These are phyloP conservation scores for Sapria himalayana DNA, from an alignment of 345 rosid genomes.

Conservation along the genomic window DNA sequence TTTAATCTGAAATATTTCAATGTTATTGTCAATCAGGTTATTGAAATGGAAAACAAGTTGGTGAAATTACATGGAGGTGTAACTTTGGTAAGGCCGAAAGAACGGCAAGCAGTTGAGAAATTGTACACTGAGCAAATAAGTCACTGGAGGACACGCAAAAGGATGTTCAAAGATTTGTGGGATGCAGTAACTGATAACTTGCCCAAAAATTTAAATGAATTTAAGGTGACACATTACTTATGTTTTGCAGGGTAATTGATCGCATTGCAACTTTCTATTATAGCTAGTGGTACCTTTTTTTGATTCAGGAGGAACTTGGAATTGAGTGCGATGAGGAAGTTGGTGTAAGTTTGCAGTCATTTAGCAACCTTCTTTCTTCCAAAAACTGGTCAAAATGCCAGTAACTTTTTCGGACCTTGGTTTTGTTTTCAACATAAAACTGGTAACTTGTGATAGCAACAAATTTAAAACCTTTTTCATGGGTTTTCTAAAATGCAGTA, in stretches of 20 bases:
- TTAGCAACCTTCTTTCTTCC: constrained; percentile 29
- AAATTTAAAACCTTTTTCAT: too few relatives aligned
- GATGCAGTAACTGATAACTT: constrained; percentile 75
- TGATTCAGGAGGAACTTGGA: constrained; percentile 85
- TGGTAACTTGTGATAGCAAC: too few relatives aligned
- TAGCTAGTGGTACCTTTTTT: constrained; percentile 8
- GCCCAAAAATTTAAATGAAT: constrained; percentile 58
- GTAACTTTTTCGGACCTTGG: constrained; percentile 13
- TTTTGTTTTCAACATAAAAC: too few relatives aligned
- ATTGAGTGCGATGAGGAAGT: constrained; percentile 81
- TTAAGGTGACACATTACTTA: constrained; percentile 30
- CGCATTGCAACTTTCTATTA: constrained; percentile 2
- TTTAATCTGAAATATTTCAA: background rate
- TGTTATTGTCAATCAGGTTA: constrained; percentile 32
- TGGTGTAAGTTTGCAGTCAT: constrained; percentile 43
- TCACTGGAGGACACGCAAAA: constrained; percentile 80
- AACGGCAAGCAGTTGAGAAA: constrained; percentile 36
- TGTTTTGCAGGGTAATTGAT: background rate
- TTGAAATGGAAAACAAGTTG: constrained; percentile 57
- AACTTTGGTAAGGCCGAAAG: constrained; percentile 69
- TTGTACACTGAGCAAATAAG: constrained; percentile 36
- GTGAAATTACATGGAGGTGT: constrained; percentile 49
- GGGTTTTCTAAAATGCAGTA: too few relatives aligned
- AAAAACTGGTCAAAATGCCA: constrained; percentile 34
- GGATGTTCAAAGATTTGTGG: constrained; percentile 90